These are phyloP conservation scores for Sporothrix pallida DNA, from an alignment of 2,329 filamentous ascomycete genomes.

Conservation along the genomic window DNA sequence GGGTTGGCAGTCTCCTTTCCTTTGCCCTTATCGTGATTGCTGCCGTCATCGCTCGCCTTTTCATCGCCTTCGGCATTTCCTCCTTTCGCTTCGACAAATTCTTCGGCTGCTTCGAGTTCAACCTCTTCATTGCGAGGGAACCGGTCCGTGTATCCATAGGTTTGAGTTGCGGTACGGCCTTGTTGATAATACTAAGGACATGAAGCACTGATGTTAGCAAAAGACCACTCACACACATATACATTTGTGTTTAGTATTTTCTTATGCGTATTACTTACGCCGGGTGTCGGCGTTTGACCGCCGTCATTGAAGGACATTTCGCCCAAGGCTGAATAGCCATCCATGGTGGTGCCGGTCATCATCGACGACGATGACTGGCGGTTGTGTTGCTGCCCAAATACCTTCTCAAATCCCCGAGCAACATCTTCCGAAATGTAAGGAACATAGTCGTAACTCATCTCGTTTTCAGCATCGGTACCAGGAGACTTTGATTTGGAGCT, in stretches of 20 bases:
- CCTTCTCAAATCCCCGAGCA: not conserved
- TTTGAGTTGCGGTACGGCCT: not conserved
- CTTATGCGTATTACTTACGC: no score
- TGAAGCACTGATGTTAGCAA: not conserved
- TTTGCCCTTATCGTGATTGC: not conserved
- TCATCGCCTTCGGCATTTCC: not conserved
- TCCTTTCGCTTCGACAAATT: not conserved
- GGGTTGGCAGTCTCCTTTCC: not conserved
- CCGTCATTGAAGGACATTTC: not conserved
- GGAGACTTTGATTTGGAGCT: not conserved
- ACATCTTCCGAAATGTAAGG: conserved; percentile 7
- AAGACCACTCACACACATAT: not conserved
- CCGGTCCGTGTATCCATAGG: conserved; percentile 3
- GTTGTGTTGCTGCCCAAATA: no score
- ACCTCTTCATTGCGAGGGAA: conserved; percentile 1
- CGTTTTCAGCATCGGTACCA: not conserved
- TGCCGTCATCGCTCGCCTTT: no score
- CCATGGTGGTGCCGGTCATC: not conserved
- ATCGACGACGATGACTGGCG: not conserved
- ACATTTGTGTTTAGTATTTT: not conserved
- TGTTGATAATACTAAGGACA: not conserved
- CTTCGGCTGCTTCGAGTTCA: not conserved
- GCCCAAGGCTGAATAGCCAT: conserved; percentile 7
- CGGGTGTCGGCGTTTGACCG: no score
- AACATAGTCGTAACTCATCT: not conserved